Evolutionary conservation across 768 basidiomycete species (phyloP), one percentile per base, ranked within the genome.

Genomic region (Trametes maxima): DNA sequence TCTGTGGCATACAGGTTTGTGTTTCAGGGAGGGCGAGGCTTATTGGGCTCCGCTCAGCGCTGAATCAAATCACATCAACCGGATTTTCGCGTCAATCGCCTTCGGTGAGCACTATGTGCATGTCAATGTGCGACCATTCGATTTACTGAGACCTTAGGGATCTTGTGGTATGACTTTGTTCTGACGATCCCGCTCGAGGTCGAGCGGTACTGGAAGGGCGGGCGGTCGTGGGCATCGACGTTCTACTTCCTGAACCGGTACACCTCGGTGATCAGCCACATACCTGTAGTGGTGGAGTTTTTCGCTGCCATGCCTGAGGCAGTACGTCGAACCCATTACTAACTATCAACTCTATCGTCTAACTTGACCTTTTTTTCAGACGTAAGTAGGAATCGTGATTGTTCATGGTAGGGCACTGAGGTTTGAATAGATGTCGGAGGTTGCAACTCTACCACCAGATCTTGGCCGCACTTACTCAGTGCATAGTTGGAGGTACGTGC

Each of bases 161-260:
- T 56, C 8, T 21, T 58, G 12, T 58, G 46, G 37, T 58, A 50
- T 22, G 57, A 58, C 48, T 58, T 58, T 19, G 48, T 58, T 17
- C 22, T 58, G 25, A 58, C 57, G 2, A 42, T 58, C 33, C 57
- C 48, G 48, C 48, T 28, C 16, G 57, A 58, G 14, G 40, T 58
- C 48, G 57, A 51, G 57, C 57, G 57, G 39, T 58, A 50, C 10
- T 58, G 57, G 57, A 42, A 12, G n/a, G 40, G 57, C 39, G 46
- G 39, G 17, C 28, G 37, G n/a, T 50, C 57, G 2, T 58, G 48
- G 57, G 46, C 57, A 13, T 58, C 57, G 8, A 42, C 36, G 12
- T 44, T 58, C 25, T 58, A 50, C 48, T 58, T 58, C 57, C 40
- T 58, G 22, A 58, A 58, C 28, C 47, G 57, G 40, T 58, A 58